phyloP scores from a whole-genome alignment of 2,329 filamentous ascomycete genomes.

The Fusarium piperis region DNA sequence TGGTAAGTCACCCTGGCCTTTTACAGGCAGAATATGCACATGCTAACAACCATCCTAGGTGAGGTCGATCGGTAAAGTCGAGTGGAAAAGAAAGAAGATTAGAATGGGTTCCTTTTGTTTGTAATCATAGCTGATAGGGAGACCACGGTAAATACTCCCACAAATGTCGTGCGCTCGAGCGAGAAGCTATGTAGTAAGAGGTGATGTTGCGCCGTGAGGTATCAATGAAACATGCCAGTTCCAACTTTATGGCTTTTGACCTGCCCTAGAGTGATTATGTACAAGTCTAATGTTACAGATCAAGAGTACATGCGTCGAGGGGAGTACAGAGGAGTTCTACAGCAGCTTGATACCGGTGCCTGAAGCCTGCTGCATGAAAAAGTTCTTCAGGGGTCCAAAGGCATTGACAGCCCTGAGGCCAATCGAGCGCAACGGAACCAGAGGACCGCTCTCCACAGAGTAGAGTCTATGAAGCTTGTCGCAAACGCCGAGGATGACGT shows the following conservation, averaged over 20 bases:
- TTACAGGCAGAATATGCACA: background rate
- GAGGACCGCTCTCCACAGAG: constrained; percentile 78
- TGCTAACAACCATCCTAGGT: constrained; percentile 58
- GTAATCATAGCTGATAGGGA: constrained; percentile 53
- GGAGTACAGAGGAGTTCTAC: constrained; percentile 21
- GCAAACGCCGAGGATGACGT: constrained; percentile 78
- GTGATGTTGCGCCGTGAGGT: constrained; percentile 36
- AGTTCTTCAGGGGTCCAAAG: constrained; percentile 79
- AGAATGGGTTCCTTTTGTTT: constrained; percentile 50
- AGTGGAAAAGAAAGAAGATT: constrained; percentile 43
- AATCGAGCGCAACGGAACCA: constrained; percentile 81
- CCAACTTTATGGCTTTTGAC: constrained; percentile 17
- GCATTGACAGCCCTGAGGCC: constrained; percentile 81
- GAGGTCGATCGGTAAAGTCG: constrained; percentile 67
- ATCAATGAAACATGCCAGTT: constrained; percentile 39
- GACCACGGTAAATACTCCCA: constrained; percentile 51
- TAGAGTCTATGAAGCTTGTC: constrained; percentile 96
- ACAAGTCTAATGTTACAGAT: constrained; percentile 30
- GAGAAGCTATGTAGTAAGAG: constrained; percentile 39
- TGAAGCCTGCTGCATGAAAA: constrained; percentile 82
- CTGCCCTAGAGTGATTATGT: constrained; percentile 16
- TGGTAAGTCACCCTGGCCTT: constrained; percentile 62
- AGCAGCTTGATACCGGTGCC: constrained; percentile 62
- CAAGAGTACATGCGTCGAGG: constrained; percentile 12
- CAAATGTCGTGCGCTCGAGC: constrained; percentile 42